Evolutionary conservation across 768 basidiomycete genomes (phyloP).

Genomic region (Podaxis sp.): DNA sequence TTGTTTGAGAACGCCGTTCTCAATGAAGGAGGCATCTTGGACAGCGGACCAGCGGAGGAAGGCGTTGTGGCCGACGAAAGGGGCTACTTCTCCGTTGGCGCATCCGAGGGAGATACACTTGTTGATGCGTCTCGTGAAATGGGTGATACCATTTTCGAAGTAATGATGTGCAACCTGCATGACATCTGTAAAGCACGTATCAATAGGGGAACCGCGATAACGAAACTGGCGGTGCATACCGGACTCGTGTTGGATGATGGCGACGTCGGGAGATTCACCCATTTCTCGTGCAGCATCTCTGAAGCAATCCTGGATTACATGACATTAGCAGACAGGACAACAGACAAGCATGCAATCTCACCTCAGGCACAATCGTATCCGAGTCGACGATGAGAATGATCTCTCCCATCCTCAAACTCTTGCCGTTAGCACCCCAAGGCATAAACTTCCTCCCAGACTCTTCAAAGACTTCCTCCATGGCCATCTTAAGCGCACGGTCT

Average conservation of each 20-base stretch:
- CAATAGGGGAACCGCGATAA: background rate
- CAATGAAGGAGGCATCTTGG: conserved; percentile 78
- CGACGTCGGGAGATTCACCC: conserved; percentile 71
- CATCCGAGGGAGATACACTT: conserved; percentile 74
- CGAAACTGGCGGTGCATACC: conserved; percentile 34
- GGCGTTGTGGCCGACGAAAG: conserved; percentile 85
- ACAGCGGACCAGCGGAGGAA: conserved; percentile 86
- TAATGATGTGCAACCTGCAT: conserved; percentile 89
- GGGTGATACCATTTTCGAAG: conserved; percentile 88
- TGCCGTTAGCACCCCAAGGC: conserved; percentile 77
- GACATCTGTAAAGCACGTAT: conserved; percentile 45
- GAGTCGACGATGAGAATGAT: conserved; percentile 82
- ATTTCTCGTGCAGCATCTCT: conserved; percentile 88
- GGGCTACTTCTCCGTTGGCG: conserved; percentile 79
- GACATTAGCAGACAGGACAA: background rate
- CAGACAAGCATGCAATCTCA: conserved; percentile 19
- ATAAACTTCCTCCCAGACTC: conserved; percentile 53
- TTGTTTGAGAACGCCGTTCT: conserved; percentile 63
- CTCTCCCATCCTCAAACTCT: conserved; percentile 71
- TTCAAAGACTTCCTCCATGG: conserved; percentile 66
- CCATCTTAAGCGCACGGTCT: conserved; percentile 70
- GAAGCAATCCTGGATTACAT: conserved; percentile 66
- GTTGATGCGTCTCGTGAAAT: conserved; percentile 89
- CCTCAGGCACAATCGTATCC: conserved; percentile 74
- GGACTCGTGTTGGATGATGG: conserved; percentile 88